phyloP scores from a whole-genome alignment of 257 asterid genomes.

The Solanum peruvianum region DNA sequence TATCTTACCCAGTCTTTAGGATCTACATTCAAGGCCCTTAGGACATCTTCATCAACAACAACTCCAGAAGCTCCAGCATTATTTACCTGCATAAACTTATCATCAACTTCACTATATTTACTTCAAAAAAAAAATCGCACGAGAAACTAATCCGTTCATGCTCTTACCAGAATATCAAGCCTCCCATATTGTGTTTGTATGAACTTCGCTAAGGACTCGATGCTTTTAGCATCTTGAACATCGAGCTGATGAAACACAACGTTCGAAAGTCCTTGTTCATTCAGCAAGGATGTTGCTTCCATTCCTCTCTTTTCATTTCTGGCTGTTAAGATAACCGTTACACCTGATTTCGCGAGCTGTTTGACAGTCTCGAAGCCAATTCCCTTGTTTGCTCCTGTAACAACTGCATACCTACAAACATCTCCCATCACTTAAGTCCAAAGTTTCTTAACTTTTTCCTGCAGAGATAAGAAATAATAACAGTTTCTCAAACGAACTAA shows the following conservation, averaged over 20 bases:
- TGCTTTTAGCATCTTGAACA: slow-evolving; percentile 51
- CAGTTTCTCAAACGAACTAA: background rate
- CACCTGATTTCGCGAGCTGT: slow-evolving; percentile 55
- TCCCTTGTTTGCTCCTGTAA: slow-evolving; percentile 86
- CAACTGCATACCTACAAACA: slow-evolving; percentile 49
- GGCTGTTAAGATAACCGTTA: slow-evolving; percentile 58
- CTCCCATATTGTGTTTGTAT: slow-evolving; percentile 35
- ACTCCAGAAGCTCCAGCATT: slow-evolving; percentile 82
- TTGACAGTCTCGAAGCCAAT: slow-evolving; percentile 72
- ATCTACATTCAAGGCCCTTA: slow-evolving; percentile 48
- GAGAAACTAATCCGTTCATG: background rate
- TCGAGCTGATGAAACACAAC: slow-evolving; percentile 71
- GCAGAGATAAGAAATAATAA: background rate
- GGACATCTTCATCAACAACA: slow-evolving; percentile 47
- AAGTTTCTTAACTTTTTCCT: background rate
- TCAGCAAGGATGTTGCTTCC: slow-evolving; percentile 38
- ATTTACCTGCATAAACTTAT: slow-evolving; percentile 44
- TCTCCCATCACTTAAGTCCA: background rate
- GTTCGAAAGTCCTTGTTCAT: slow-evolving; percentile 44
- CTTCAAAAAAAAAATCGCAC: background rate
- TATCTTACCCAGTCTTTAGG: slow-evolving; percentile 48
- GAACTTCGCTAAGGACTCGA: slow-evolving; percentile 29
- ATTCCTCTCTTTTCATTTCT: slow-evolving; percentile 45
- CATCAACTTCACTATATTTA: background rate
- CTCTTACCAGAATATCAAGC: slow-evolving; percentile 60